Conservation (phyloP, 1,284 basidiomycete genomes). For the Grifola frondosa region DNA sequence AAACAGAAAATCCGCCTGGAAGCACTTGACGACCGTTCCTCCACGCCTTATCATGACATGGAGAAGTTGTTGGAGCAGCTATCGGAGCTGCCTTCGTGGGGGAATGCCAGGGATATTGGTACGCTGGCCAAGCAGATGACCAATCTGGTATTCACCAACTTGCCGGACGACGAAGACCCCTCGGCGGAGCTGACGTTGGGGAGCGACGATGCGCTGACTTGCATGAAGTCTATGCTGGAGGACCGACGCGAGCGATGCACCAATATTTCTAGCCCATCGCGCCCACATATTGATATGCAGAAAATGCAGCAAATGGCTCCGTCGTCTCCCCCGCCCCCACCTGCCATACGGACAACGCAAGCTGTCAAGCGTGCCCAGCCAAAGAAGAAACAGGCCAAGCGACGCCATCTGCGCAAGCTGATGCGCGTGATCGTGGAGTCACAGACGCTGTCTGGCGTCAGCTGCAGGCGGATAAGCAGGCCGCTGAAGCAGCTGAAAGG, state of each 20-base stretch:
- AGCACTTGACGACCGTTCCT: slow-evolving; percentile 38
- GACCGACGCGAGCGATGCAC: slow-evolving; percentile 24
- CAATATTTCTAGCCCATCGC: slow-evolving; percentile 13
- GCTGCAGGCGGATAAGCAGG: slow-evolving; percentile 39
- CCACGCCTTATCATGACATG: slow-evolving; percentile 35
- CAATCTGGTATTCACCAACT: slow-evolving; percentile 27
- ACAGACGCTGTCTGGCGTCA: slow-evolving; percentile 44
- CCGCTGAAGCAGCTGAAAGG: slow-evolving; percentile 13
- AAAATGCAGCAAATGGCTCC: slow-evolving; percentile 3
- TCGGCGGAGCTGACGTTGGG: slow-evolving; percentile 18
- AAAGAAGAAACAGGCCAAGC: not conserved
- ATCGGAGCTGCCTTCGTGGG: slow-evolving; percentile 51
- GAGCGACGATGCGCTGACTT: slow-evolving; percentile 29
- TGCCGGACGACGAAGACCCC: slow-evolving; percentile 7
- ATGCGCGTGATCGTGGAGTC: slow-evolving; percentile 44
- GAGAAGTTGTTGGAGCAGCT: slow-evolving; percentile 39
- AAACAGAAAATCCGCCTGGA: slow-evolving; percentile 41
- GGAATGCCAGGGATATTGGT: slow-evolving; percentile 52
- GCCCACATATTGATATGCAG: not conserved
- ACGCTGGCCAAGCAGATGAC: slow-evolving; percentile 51
- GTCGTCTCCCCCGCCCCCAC: slow-evolving; percentile 1
- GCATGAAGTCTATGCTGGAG: slow-evolving; percentile 26
- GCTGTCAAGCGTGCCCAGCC: not conserved
- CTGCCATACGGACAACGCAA: slow-evolving; percentile 1
- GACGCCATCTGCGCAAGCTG: not conserved